These are phyloP conservation scores for Saccharomycopsis selenospora DNA, from an alignment of 805 yeast genomes.

Conservation along the genomic window DNA sequence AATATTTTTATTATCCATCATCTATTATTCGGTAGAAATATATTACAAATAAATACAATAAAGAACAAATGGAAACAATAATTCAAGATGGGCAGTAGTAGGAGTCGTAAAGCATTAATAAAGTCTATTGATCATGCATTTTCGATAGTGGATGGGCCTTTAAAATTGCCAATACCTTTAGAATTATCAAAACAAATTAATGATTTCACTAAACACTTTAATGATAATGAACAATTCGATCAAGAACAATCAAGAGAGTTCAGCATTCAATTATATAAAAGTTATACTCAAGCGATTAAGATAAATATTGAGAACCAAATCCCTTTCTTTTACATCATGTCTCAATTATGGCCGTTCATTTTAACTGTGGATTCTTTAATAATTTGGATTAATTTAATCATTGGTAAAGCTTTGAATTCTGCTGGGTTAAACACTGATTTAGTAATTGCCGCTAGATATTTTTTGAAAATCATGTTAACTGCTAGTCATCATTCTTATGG, in stretches of 20 bases:
- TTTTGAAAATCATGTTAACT: constrained; percentile 8
- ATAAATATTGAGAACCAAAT: constrained; percentile 11
- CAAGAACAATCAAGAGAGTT: constrained; percentile 3
- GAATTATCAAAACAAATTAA: constrained; percentile 5
- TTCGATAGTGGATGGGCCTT: neutral
- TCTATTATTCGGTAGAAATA: too few species aligned
- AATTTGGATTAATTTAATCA: constrained; percentile 17
- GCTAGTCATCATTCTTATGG: neutral
- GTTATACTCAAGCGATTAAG: constrained; percentile 1
- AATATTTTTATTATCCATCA: too few species aligned
- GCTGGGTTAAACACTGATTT: constrained; percentile 17
- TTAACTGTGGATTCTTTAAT: constrained; percentile 8
- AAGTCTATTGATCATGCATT: constrained; percentile 15
- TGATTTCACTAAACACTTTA: constrained; percentile 3
- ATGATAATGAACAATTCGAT: constrained; percentile 7
- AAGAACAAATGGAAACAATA: too few species aligned
- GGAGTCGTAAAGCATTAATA: constrained; percentile 5
- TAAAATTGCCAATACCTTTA: constrained; percentile 9
- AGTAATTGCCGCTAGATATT: constrained; percentile 13
- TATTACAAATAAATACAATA: too few species aligned
- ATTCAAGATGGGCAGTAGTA: neutral
- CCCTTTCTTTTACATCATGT: constrained; percentile 11
- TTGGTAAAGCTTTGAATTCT: constrained; percentile 21
- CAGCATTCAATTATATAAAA: constrained; percentile 7
- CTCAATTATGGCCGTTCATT: constrained; percentile 10